Evolutionary conservation across 257 asterid species (phyloP), one percentile per base, ranked within the genome.

Genomic region (Coffea canephora): DNA sequence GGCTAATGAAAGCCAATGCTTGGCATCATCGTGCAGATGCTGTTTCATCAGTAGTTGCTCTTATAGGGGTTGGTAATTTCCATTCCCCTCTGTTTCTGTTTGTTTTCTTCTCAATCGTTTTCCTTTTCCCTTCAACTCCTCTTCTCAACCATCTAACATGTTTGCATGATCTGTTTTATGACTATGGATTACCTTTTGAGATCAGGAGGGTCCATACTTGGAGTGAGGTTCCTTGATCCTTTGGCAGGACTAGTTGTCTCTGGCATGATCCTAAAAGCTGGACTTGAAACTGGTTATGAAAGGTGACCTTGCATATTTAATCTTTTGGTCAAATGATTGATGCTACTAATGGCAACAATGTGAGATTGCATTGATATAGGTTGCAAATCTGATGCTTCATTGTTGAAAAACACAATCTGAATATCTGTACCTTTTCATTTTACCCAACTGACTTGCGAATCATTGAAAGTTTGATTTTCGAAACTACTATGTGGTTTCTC

Each of bases 21-120:
- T 96, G 98, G 98, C 99, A 96, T 87, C 98, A 96, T 71, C 98
- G 97, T 25, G 92, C 97, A 1, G 99, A 94, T 91, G 96, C 99
- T 86, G 78, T 92, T 87, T 94, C 98, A 79, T 94, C 99, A 14
- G 85, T 92, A 54, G 98, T 96, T 84, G 96, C 97, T 85, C 98
- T 96, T 79, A 76, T 96, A 81, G 99, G 99, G 90, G 99, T 96
- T 96, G 99, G 99, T 96, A 96, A 92, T 80, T 57, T 57, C 71
- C 41, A 41, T 70, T 74, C 67, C 73, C 73, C 77, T 14, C 75
- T 74, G 67, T 48, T 9, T 12, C 4, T 46, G 36, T 16, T 61
- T 36, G 43, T 15, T 52, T 1, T 23, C 15, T 5, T 15, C 75
- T 3, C 21, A 46, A 72, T 52, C 31, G 2, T 75, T 71, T 45